Conservation (phyloP, 441 rosid genomes). For the Manihot esculenta region DNA sequence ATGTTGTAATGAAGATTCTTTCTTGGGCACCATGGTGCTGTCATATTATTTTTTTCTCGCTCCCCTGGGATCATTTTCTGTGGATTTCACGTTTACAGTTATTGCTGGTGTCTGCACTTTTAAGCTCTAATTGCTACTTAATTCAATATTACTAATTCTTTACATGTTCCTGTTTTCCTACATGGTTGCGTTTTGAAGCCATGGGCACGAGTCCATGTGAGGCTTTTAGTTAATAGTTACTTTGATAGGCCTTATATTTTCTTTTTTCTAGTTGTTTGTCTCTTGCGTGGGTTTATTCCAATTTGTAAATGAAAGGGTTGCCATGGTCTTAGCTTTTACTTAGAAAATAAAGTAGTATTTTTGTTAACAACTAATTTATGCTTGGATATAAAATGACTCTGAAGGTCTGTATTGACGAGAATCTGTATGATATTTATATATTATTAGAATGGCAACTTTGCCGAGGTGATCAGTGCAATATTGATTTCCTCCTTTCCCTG, state of each 20-base stretch:
- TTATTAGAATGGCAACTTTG: slow-evolving; percentile 27
- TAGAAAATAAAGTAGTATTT: not conserved
- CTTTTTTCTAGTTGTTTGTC: not conserved
- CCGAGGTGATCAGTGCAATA: slow-evolving; percentile 21
- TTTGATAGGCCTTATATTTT: slow-evolving; percentile 42
- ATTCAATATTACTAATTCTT: not conserved
- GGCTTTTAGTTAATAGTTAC: slow-evolving; percentile 71
- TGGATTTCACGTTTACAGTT: too few relatives aligned
- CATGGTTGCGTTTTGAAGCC: slow-evolving; percentile 38
- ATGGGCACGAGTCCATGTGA: slow-evolving; percentile 50
- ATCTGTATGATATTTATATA: not conserved
- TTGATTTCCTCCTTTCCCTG: slow-evolving; percentile 28
- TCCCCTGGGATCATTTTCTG: too few relatives aligned
- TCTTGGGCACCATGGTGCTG: not conserved
- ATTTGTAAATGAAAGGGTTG: not conserved
- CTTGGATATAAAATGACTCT: not conserved
- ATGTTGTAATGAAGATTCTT: not conserved
- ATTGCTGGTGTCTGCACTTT: too few relatives aligned
- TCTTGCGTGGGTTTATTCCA: not conserved
- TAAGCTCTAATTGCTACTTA: too few relatives aligned
- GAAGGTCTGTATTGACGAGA: not conserved
- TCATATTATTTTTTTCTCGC: too few relatives aligned
- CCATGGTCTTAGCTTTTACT: not conserved
- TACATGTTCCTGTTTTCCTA: slow-evolving; percentile 19
- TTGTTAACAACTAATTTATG: not conserved